Conservation (phyloP, 257 asterid species). For the Ilex asprella region DNA sequence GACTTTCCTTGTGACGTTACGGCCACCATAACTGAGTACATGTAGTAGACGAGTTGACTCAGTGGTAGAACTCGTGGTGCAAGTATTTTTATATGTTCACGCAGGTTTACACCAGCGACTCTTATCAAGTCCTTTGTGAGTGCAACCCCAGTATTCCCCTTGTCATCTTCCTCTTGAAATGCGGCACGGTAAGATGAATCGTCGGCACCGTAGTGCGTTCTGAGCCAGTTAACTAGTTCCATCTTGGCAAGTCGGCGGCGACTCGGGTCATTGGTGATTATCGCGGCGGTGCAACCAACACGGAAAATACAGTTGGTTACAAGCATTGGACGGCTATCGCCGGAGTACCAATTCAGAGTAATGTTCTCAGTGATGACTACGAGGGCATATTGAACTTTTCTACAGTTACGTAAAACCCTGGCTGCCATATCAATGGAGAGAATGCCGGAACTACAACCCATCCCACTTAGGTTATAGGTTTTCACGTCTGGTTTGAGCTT, state of each 20-base stretch:
- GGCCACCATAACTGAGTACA: slow-evolving; percentile 17
- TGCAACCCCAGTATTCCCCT: slow-evolving; percentile 43
- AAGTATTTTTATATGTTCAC: slow-evolving; percentile 37
- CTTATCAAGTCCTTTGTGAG: slow-evolving; percentile 49
- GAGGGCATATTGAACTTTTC: slow-evolving; percentile 44
- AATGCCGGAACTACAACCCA: slow-evolving; percentile 73
- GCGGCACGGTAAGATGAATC: slow-evolving; percentile 47
- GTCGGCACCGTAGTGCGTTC: slow-evolving; percentile 63
- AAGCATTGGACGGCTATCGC: slow-evolving; percentile 59
- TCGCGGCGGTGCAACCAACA: slow-evolving; percentile 55
- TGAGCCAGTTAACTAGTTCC: slow-evolving; percentile 43
- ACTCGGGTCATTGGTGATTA: slow-evolving; percentile 40
- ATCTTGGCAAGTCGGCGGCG: slow-evolving; percentile 34
- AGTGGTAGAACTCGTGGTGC: slow-evolving; percentile 53
- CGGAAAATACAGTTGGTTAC: slow-evolving; percentile 62
- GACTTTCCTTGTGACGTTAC: slow-evolving; percentile 4
- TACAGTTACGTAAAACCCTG: slow-evolving; percentile 36
- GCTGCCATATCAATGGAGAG: slow-evolving; percentile 49
- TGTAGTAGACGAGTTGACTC: slow-evolving; percentile 35
- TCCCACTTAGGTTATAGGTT: slow-evolving; percentile 56
- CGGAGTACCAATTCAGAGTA: slow-evolving; percentile 58
- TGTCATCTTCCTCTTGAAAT: slow-evolving; percentile 58
- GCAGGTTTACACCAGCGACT: slow-evolving; percentile 41
- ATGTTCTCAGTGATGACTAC: slow-evolving; percentile 50
- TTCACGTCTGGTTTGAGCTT: slow-evolving; percentile 49